phyloP scores from a whole-genome alignment of 495 filamentous ascomycete genomes.

The Neurospora pannonica region DNA sequence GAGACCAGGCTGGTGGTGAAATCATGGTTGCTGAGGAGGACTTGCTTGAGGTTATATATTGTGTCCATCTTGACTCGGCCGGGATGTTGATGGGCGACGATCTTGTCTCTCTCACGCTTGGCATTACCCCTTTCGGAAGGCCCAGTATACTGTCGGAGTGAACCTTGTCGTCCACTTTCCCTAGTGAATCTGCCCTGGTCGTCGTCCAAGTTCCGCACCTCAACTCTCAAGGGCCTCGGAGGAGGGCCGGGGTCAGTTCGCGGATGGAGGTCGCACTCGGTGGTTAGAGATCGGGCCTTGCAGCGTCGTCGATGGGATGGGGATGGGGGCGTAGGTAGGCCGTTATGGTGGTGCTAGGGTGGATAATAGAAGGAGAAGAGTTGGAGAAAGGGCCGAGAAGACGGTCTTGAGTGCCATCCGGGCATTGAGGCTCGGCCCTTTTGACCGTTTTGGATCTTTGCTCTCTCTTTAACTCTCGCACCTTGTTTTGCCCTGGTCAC shows the following conservation, averaged over 20 bases:
- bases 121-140: not conserved
- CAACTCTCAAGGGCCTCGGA: not conserved
- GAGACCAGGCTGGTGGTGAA: not conserved
- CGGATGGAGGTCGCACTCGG: not conserved
- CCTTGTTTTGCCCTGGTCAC: not conserved
- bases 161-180: not conserved
- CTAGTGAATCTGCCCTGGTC: not conserved
- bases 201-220: not conserved
- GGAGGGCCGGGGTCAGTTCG: not conserved
- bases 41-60: conserved; percentile 3
- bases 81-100: not conserved
- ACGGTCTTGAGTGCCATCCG: not conserved
- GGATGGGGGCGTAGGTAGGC: not conserved
- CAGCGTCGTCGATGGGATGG: not conserved
- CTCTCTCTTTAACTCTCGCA: not conserved
- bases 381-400: not conserved
- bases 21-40: not conserved
- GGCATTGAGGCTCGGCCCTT: not conserved
- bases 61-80: not conserved
- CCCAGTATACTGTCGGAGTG: not conserved
- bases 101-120: not conserved
- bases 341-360: not conserved
- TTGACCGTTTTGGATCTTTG: not conserved
- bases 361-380: not conserved
- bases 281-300: not conserved